A percentile compares a stretch with the other conserved stretches of the same genome.
phyloP scores from a whole-genome alignment of 2,329 filamentous ascomycete genomes.

The Dactylellina leptospora region DNA sequence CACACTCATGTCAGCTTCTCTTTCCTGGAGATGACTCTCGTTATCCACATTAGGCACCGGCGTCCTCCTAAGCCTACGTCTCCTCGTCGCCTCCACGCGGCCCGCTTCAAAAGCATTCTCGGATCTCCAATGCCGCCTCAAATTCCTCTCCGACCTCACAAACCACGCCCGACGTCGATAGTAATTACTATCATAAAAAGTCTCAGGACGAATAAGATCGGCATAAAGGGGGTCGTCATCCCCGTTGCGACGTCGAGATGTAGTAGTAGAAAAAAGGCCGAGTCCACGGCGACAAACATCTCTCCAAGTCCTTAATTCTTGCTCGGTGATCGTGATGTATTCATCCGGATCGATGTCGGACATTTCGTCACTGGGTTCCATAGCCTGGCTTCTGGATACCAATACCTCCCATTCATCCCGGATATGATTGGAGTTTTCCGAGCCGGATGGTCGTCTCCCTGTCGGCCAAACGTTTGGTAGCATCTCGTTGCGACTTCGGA shows the following conservation, averaged over 20 bases:
- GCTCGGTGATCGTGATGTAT: slow-evolving; percentile 2
- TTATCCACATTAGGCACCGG: background rate
- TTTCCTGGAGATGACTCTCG: background rate
- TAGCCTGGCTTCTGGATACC: background rate
- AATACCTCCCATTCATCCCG: slow-evolving; percentile 8
- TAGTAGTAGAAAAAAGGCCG: background rate
- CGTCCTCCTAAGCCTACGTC: background rate
- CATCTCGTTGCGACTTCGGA: background rate
- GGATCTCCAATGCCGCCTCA: background rate
- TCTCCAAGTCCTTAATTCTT: background rate
- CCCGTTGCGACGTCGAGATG: too few relatives aligned
- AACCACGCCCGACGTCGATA: slow-evolving; percentile 2
- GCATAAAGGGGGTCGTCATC: background rate
- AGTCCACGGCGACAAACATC: background rate
- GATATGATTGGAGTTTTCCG: background rate
- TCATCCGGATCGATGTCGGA: slow-evolving; percentile 17
- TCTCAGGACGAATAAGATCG: background rate
- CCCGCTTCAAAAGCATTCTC: background rate
- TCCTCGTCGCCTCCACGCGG: background rate
- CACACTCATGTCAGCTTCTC: background rate
- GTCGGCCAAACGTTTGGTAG: background rate
- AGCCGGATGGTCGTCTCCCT: background rate
- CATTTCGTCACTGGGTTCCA: background rate
- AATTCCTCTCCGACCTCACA: background rate
- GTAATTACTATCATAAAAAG: background rate